Percentiles rank a stretch among this genome's conserved stretches.
Conservation (phyloP, 768 basidiomycete species). For the Hemileccinum rubropunctum region DNA sequence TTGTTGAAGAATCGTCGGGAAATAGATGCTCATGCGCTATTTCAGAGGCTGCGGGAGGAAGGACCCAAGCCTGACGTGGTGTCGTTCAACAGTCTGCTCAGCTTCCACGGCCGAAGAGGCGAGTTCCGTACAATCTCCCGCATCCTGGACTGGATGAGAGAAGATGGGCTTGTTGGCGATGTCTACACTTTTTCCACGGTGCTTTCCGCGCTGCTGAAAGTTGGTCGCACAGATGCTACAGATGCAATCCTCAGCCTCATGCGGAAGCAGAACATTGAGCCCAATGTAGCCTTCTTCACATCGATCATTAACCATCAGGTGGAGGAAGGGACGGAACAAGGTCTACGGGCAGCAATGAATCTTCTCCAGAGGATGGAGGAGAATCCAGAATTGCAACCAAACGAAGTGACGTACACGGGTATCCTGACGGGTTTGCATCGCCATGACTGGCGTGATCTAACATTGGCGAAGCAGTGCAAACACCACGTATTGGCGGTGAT, state of each 20-base stretch:
- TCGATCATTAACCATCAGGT: conserved; percentile 78
- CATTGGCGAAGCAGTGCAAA: conserved; percentile 45
- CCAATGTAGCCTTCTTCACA: conserved; percentile 75
- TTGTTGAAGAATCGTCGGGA: conserved; percentile 48
- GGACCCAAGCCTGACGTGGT: conserved; percentile 70
- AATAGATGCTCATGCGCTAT: conserved; percentile 39
- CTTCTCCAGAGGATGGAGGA: conserved; percentile 76
- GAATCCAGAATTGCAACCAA: conserved; percentile 50
- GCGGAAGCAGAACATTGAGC: conserved; percentile 67
- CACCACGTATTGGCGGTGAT: conserved; percentile 56
- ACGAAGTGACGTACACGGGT: conserved; percentile 81
- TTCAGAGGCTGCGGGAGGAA: conserved; percentile 42
- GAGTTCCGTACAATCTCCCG: conserved; percentile 62
- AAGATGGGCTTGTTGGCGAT: conserved; percentile 61
- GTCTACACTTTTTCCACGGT: conserved; percentile 86
- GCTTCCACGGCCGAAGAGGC: conserved; percentile 57
- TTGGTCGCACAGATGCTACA: conserved; percentile 64
- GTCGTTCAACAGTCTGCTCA: conserved; percentile 80
- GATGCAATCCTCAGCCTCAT: conserved; percentile 67
- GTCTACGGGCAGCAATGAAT: conserved; percentile 62
- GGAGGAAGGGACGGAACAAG: conserved; percentile 48
- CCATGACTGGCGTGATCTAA: conserved; percentile 46
- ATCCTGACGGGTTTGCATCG: conserved; percentile 73
- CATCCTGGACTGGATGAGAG: conserved; percentile 56
- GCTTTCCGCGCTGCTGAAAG: conserved; percentile 71